A percentile compares a stretch with the other conserved stretches of the same genome.
Evolutionary conservation across 1,139 yeast species (phyloP).

Genomic region (Geotrichum citri-aurantii): DNA sequence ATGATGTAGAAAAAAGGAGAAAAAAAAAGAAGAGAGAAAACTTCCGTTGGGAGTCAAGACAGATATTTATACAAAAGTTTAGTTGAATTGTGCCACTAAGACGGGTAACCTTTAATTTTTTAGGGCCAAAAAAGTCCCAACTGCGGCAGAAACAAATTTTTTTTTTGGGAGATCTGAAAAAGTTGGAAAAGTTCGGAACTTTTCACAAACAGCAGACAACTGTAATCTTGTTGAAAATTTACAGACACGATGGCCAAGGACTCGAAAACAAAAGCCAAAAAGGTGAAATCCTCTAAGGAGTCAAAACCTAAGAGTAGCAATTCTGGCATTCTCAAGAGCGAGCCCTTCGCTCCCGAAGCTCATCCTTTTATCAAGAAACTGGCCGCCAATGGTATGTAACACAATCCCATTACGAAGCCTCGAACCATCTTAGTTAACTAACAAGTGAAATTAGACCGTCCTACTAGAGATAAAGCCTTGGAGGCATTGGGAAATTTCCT

Average conservation of each 20-base stretch:
- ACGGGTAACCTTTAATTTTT: constrained; percentile 11
- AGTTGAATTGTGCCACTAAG: neutral
- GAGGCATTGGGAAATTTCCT: constrained; percentile 60
- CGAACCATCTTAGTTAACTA: neutral
- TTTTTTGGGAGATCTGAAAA: neutral
- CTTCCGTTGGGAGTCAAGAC: neutral
- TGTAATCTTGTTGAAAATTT: neutral
- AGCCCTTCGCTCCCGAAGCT: constrained; percentile 24
- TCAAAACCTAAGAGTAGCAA: constrained; percentile 7
- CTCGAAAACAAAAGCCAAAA: constrained; percentile 1
- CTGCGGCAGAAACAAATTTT: neutral
- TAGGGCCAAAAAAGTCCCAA: constrained; percentile 10
- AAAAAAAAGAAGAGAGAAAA: constrained; percentile 20
- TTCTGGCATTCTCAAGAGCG: constrained; percentile 1
- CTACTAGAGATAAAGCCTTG: constrained; percentile 70
- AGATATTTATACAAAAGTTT: constrained; percentile 7
- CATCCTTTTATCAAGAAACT: constrained; percentile 65
- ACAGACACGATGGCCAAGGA: constrained; percentile 6
- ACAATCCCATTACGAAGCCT: neutral
- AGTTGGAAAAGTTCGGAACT: neutral
- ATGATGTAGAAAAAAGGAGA: constrained; percentile 21
- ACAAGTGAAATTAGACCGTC: constrained; percentile 42
- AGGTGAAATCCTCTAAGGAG: neutral
- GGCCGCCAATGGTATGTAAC: constrained; percentile 63
- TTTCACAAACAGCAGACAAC: neutral